Evolutionary conservation across 768 basidiomycete species (phyloP).

Genomic region (Suillus spraguei): DNA sequence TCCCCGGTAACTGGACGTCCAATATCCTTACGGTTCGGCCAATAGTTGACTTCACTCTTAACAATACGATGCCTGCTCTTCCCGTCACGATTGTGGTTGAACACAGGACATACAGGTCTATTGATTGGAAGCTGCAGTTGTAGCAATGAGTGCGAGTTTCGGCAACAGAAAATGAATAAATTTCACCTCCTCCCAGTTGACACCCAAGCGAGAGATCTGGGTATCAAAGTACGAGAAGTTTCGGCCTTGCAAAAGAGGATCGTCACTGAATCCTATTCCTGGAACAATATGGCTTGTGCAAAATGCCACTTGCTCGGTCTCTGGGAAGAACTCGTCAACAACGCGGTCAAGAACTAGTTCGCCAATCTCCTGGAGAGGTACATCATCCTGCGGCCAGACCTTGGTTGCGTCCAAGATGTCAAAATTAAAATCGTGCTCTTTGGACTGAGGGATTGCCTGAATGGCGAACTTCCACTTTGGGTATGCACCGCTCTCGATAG

Average conservation of each 20-base stretch:
- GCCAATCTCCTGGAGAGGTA: conserved; percentile 78
- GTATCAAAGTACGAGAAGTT: conserved; percentile 91
- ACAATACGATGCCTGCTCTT: conserved; percentile 56
- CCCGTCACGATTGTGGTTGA: conserved; percentile 72
- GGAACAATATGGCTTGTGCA: conserved; percentile 68
- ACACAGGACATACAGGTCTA: conserved; percentile 72
- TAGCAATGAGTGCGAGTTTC: not conserved
- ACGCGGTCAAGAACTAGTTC: conserved; percentile 66
- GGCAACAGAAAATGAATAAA: not conserved
- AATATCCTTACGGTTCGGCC: conserved; percentile 70
- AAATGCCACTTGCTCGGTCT: conserved; percentile 89
- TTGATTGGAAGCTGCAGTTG: conserved; percentile 75
- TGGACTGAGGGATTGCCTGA: conserved; percentile 58
- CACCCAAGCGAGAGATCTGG: conserved; percentile 76
- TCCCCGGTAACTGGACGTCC: conserved; percentile 48
- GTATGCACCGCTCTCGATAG: conserved; percentile 69
- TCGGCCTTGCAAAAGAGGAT: conserved; percentile 80
- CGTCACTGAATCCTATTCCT: conserved; percentile 72
- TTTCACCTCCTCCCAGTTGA: conserved; percentile 73
- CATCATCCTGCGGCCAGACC: conserved; percentile 79
- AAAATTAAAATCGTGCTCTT: conserved; percentile 84
- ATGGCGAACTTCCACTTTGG: conserved; percentile 84
- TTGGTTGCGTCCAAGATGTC: conserved; percentile 89
- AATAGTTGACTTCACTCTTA: conserved; percentile 70
- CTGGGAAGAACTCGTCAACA: conserved; percentile 80